Percentiles rank a stretch among this genome's conserved stretches.
Conservation (phyloP, 208 protist species). For the Wallacemonas sp. region DNA sequence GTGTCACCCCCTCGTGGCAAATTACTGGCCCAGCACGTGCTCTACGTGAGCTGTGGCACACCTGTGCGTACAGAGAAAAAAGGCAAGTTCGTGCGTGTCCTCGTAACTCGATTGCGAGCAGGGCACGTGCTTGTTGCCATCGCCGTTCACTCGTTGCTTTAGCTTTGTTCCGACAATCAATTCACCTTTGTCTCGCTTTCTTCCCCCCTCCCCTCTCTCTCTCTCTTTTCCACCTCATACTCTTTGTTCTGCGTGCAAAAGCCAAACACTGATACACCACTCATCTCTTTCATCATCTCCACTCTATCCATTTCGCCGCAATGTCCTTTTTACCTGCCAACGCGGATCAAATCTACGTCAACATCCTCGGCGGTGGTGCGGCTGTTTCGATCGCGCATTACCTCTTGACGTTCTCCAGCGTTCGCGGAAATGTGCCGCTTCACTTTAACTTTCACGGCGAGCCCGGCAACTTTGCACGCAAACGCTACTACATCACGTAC, state of each 20-base stretch:
- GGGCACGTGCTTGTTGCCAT: background rate
- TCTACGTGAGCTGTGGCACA: no score
- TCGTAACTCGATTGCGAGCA: background rate
- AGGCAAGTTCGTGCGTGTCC: no score
- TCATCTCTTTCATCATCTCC: slow-evolving; percentile 6
- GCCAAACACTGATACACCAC: no score
- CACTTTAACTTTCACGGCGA: slow-evolving; percentile 19
- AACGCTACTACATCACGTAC: slow-evolving; percentile 22
- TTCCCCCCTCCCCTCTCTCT: slow-evolving; percentile 2
- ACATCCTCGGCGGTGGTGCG: slow-evolving; percentile 6
- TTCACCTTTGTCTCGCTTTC: background rate
- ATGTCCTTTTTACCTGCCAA: slow-evolving; percentile 1
- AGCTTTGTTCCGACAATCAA: slow-evolving; percentile 13
- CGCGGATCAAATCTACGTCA: slow-evolving; percentile 5
- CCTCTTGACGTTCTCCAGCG: background rate
- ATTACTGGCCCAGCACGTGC: no score
- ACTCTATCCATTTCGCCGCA: background rate
- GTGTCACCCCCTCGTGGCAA: no score
- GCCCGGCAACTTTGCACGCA: slow-evolving; percentile 11
- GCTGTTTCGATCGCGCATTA: slow-evolving; percentile 21
- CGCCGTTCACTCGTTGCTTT: slow-evolving; percentile 7
- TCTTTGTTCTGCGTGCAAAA: no score
- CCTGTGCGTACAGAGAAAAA: no score
- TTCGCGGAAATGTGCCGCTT: slow-evolving; percentile 18
- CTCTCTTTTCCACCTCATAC: background rate